A percentile compares a stretch with the other conserved stretches of the same genome.
phyloP scores from a whole-genome alignment of 768 basidiomycete genomes.

The Mycena kentingensis region DNA sequence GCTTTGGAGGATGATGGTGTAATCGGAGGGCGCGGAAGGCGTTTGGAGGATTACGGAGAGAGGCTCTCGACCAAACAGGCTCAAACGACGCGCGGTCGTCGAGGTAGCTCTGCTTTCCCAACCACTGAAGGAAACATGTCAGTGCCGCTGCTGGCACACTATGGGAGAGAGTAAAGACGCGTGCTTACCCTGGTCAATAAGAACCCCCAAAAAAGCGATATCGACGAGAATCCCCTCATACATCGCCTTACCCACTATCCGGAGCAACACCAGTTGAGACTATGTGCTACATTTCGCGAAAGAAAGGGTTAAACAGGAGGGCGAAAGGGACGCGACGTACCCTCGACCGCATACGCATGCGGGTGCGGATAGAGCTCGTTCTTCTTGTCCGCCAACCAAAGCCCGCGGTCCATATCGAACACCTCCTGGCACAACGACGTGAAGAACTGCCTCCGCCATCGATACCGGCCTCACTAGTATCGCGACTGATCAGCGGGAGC shows the following conservation, averaged over 20 bases:
- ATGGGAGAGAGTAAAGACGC: background rate
- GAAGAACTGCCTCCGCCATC: constrained; percentile 96
- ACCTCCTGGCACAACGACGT: constrained; percentile 92
- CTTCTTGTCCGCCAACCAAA: constrained; percentile 90
- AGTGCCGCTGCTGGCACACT: too few relatives aligned
- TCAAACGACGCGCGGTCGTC: constrained; percentile 93
- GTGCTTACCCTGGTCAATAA: constrained; percentile 79
- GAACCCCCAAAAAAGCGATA: constrained; percentile 92
- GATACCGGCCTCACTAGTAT: constrained; percentile 84
- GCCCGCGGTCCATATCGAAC: constrained; percentile 90
- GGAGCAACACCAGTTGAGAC: constrained; percentile 85
- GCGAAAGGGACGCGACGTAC: constrained; percentile 45
- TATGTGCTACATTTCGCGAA: constrained; percentile 61
- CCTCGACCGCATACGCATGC: constrained; percentile 85
- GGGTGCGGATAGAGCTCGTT: constrained; percentile 96
- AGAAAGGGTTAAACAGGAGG: too few relatives aligned
- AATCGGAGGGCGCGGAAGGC: too few relatives aligned
- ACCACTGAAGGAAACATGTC: constrained; percentile 60
- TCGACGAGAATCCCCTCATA: constrained; percentile 96
- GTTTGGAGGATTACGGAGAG: too few relatives aligned
- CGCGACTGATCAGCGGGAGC: constrained; percentile 3
- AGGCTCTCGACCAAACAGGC: constrained; percentile 86
- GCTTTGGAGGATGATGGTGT: too few relatives aligned
- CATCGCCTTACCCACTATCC: constrained; percentile 93
- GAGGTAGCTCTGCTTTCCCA: constrained; percentile 87